Percentiles rank a stretch among this genome's conserved stretches.
phyloP scores from a whole-genome alignment of 768 basidiomycete species.

The Auriculariales sp. region DNA sequence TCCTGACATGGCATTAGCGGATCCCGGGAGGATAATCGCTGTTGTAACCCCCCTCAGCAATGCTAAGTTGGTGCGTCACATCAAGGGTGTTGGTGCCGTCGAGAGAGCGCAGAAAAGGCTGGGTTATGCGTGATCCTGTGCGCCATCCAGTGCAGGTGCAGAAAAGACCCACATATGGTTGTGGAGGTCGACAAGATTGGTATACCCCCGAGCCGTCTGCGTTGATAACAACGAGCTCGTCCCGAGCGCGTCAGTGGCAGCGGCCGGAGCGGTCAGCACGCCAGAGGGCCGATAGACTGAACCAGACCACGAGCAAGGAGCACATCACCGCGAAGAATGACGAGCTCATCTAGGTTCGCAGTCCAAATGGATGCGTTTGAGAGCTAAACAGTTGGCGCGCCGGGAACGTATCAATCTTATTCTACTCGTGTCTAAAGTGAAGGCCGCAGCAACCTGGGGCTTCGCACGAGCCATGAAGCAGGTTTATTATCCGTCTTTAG shows the following conservation, averaged over 20 bases:
- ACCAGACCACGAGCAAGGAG: slow-evolving; percentile 61
- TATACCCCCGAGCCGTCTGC: slow-evolving; percentile 47
- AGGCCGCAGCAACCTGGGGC: too few relatives aligned
- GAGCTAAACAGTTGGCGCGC: slow-evolving; percentile 49
- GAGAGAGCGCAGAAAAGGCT: slow-evolving; percentile 33
- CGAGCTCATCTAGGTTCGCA: slow-evolving; percentile 49
- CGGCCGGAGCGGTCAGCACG: slow-evolving; percentile 15
- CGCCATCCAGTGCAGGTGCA: slow-evolving; percentile 32
- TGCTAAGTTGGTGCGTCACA: slow-evolving; percentile 22
- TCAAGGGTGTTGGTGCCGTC: slow-evolving; percentile 35
- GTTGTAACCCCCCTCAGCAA: slow-evolving; percentile 39
- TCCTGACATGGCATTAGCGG: slow-evolving; percentile 20
- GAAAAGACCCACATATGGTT: slow-evolving; percentile 47
- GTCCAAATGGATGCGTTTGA: slow-evolving; percentile 79
- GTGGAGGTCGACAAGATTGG: slow-evolving; percentile 44
- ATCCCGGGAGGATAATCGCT: slow-evolving; percentile 29
- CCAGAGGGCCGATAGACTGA: slow-evolving; percentile 42
- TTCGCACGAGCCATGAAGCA: too few relatives aligned
- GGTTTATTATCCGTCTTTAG: too few relatives aligned
- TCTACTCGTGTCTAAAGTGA: slow-evolving; percentile 10
- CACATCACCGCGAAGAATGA: slow-evolving; percentile 50
- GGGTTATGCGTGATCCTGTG: slow-evolving; percentile 33
- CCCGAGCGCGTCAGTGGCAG: slow-evolving; percentile 18
- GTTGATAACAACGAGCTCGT: slow-evolving; percentile 31
- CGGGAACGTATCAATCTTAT: slow-evolving; percentile 54